Evolutionary conservation across 2,329 filamentous ascomycete species (phyloP).

Genomic region (Aureobasidium sp.): DNA sequence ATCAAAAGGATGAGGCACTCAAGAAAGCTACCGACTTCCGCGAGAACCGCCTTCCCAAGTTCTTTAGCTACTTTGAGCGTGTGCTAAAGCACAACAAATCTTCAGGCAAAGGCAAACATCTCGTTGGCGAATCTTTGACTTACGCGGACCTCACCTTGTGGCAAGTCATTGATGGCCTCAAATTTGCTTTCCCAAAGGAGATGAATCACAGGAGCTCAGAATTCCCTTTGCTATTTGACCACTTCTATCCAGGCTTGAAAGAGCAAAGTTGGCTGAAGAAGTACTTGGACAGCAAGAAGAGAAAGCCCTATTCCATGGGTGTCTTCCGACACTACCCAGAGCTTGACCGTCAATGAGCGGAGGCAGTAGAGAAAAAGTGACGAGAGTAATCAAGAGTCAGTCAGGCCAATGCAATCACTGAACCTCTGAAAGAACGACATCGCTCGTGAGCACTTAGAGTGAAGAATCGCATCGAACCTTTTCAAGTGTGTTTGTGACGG

Average conservation of each 20-base stretch:
- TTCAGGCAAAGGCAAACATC: conserved; percentile 52
- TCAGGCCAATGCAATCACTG: background rate
- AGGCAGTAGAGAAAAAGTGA: background rate
- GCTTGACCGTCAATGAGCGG: conserved; percentile 49
- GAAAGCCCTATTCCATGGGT: conserved; percentile 55
- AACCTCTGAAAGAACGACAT: too few relatives aligned
- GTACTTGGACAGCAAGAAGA: conserved; percentile 61
- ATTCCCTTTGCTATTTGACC: conserved; percentile 54
- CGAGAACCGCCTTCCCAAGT: conserved; percentile 61
- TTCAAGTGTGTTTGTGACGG: background rate
- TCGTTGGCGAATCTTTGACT: conserved; percentile 58
- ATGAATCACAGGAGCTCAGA: conserved; percentile 50
- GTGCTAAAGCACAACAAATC: conserved; percentile 53
- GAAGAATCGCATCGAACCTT: background rate
- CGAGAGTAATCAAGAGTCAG: background rate
- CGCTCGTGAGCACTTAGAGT: background rate
- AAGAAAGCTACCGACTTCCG: conserved; percentile 53
- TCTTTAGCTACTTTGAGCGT: conserved; percentile 62
- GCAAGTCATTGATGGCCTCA: conserved; percentile 53
- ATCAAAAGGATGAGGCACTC: conserved; percentile 63
- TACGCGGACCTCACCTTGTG: conserved; percentile 70
- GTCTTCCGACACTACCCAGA: conserved; percentile 69
- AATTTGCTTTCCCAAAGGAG: conserved; percentile 65
- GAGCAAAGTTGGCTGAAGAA: conserved; percentile 57
- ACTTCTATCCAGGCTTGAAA: conserved; percentile 57